A percentile compares a stretch with the other conserved stretches of the same genome.
These are phyloP conservation scores for Starmera quercuum DNA, from an alignment of 805 yeast genomes.

Conservation along the genomic window DNA sequence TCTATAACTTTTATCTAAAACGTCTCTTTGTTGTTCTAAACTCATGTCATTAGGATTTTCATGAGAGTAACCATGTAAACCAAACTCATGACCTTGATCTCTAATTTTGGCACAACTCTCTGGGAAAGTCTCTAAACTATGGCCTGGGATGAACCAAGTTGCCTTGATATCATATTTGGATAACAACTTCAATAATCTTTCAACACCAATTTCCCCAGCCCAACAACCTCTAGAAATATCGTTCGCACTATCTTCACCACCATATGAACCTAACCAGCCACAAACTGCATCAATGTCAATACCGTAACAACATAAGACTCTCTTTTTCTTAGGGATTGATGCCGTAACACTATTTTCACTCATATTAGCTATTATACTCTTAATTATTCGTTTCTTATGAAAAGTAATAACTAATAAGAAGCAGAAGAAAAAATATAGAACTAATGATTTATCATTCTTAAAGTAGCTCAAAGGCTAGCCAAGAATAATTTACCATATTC, in stretches of 20 bases:
- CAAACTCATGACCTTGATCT: slow-evolving; percentile 28
- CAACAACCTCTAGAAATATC: slow-evolving; percentile 28
- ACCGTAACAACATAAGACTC: slow-evolving; percentile 28
- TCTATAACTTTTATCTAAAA: slow-evolving; percentile 24
- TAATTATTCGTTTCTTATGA: no score
- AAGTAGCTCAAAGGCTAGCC: no score
- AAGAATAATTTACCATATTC: no score
- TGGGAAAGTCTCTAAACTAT: slow-evolving; percentile 30
- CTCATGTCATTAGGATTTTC: slow-evolving; percentile 29
- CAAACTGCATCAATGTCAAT: slow-evolving; percentile 31
- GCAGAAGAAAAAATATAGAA: no score
- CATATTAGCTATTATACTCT: no score
- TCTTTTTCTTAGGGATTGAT: no score
- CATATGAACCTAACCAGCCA: slow-evolving; percentile 31
- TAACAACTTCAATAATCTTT: slow-evolving; percentile 25
- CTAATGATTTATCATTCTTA: no score
- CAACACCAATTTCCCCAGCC: slow-evolving; percentile 30
- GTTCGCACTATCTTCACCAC: slow-evolving; percentile 28
- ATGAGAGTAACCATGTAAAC: slow-evolving; percentile 30
- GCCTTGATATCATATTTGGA: slow-evolving; percentile 28
- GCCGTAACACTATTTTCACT: no score
- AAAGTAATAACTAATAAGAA: no score
- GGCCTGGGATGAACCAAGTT: slow-evolving; percentile 32
- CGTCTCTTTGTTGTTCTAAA: slow-evolving; percentile 26
- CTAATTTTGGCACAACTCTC: slow-evolving; percentile 26